phyloP scores from a whole-genome alignment of 169 alveolate species.

The Eimeria nieschulzi region DNA sequence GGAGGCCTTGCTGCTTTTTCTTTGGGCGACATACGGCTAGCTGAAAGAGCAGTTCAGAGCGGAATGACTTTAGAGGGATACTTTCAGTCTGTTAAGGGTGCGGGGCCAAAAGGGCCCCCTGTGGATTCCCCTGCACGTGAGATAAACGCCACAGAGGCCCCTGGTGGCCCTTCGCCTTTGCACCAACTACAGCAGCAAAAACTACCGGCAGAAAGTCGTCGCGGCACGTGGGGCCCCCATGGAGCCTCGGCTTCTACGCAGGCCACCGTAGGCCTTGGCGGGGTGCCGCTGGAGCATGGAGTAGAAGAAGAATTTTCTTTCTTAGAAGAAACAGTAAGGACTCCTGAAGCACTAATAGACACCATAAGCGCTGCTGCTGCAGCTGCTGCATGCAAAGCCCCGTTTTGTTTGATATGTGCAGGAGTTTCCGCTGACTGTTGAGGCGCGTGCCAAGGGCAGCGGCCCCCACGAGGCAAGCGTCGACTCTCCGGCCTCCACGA shows the following conservation, averaged over 20 bases:
- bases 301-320: conserved; percentile 41
- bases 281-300: conserved; percentile 19
- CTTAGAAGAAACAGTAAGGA: neutral
- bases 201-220: neutral
- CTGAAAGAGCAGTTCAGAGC: conserved; percentile 31
- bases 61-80: conserved; percentile 12
- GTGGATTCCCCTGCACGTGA: neutral
- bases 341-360: too few relatives aligned
- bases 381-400: neutral
- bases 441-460: neutral
- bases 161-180: neutral
- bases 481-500: neutral
- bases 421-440: neutral
- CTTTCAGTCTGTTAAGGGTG: neutral
- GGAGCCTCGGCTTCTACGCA: neutral
- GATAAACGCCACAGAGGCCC: neutral
- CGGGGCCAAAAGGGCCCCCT: neutral
- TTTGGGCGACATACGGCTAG: conserved; percentile 41
- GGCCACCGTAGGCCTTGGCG: conserved; percentile 35
- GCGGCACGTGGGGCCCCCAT: neutral
- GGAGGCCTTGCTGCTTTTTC: conserved; percentile 12
- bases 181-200: neutral
- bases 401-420: neutral
- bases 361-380: neutral
- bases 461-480: conserved; percentile 5